These are phyloP conservation scores for Cryptosporidium bovis DNA, from an alignment of 169 alveolate genomes.

Conservation along the genomic window DNA sequence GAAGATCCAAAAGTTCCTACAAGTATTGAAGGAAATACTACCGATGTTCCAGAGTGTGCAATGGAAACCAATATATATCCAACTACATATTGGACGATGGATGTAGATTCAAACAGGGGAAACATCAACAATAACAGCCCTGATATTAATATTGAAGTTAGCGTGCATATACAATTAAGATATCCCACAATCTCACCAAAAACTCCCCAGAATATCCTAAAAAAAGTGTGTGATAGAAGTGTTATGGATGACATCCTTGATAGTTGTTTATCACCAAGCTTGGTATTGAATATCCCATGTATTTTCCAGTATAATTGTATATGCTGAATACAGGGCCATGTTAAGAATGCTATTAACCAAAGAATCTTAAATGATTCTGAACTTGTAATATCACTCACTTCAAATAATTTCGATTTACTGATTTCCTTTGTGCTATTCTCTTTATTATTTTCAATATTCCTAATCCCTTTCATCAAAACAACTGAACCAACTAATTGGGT, in stretches of 20 bases:
- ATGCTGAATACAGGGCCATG: conserved; percentile 64
- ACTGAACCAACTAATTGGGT: conserved; percentile 21
- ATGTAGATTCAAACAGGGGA: conserved; percentile 32
- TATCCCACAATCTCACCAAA: conserved; percentile 39
- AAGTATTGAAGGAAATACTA: conserved; percentile 34
- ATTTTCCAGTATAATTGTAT: conserved; percentile 56
- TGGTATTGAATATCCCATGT: conserved; percentile 45
- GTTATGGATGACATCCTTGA: conserved; percentile 39
- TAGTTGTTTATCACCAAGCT: conserved; percentile 43
- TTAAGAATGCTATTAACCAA: conserved; percentile 48
- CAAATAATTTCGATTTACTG: not conserved
- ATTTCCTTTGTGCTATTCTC: not conserved
- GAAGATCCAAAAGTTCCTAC: not conserved
- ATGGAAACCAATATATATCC: conserved; percentile 51
- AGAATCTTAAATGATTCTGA: conserved; percentile 52
- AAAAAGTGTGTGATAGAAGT: conserved; percentile 22
- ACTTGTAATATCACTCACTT: not conserved
- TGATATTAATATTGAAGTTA: conserved; percentile 21
- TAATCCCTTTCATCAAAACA: not conserved
- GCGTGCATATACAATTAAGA: conserved; percentile 31
- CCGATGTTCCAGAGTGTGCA: conserved; percentile 68
- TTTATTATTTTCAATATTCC: not conserved
- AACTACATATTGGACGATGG: conserved; percentile 16
- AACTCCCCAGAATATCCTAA: conserved; percentile 51
- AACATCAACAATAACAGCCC: conserved; percentile 36